Evolutionary conservation across 352 stramenopile species (phyloP).

Genomic region (Phytophthora sp.): DNA sequence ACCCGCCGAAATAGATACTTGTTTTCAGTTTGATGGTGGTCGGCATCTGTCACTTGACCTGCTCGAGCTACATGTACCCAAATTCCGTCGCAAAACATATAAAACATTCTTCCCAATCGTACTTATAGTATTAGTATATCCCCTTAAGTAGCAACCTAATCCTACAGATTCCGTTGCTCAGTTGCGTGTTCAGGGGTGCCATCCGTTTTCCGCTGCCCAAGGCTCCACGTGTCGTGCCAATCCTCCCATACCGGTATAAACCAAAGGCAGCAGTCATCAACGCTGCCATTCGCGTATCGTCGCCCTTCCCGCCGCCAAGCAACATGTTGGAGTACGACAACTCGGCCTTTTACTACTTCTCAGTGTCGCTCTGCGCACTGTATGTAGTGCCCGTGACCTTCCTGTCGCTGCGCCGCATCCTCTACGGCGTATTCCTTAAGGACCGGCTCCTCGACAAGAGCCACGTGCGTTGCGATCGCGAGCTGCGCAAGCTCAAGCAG

Average conservation of each 20-base stretch:
- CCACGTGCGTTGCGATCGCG: slow-evolving; percentile 84
- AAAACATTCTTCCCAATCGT: background rate
- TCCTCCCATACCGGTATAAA: slow-evolving; percentile 7
- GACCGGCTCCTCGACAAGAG: slow-evolving; percentile 86
- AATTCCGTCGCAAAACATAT: background rate
- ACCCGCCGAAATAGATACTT: slow-evolving; percentile 20
- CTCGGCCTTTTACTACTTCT: slow-evolving; percentile 99
- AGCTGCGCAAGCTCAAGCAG: slow-evolving; percentile 87
- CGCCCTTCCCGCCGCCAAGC: slow-evolving; percentile 17
- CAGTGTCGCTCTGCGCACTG: slow-evolving; percentile 95
- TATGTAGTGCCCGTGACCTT: slow-evolving; percentile 97
- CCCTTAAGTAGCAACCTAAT: background rate
- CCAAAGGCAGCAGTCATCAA: background rate
- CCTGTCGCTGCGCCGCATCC: slow-evolving; percentile 78
- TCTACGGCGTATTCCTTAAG: slow-evolving; percentile 92
- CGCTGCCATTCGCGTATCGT: slow-evolving; percentile 31
- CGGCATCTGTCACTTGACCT: background rate
- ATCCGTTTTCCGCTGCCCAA: slow-evolving; percentile 11
- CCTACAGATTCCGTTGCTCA: no score
- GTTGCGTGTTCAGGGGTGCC: slow-evolving; percentile 6
- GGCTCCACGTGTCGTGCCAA: slow-evolving; percentile 41
- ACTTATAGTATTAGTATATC: no score
- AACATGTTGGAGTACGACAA: slow-evolving; percentile 99
- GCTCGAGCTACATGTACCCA: background rate
- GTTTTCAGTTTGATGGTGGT: no score